Evolutionary conservation across 352 stramenopile genomes (phyloP).

Genomic region (Hyaloperonospora brassicae): DNA sequence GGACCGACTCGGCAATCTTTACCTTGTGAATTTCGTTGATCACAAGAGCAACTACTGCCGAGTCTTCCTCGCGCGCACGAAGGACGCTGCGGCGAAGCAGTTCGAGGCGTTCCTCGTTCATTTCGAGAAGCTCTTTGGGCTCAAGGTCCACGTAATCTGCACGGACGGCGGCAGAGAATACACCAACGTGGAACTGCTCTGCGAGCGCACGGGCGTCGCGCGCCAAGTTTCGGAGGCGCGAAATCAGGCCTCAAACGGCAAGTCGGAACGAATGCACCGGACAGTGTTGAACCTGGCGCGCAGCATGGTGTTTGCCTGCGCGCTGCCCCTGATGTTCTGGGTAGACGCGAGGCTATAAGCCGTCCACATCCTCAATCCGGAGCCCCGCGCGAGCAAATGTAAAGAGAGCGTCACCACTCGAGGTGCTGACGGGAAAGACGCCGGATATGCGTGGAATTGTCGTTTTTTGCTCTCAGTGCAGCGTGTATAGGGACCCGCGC

Average conservation of each 20-base stretch:
- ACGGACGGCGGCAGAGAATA: constrained; percentile 18
- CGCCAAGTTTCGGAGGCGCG: constrained; percentile 19
- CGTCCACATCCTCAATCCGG: constrained; percentile 21
- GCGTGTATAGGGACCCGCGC: constrained; percentile 3
- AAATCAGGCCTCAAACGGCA: constrained; percentile 26
- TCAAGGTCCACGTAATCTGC: constrained; percentile 4
- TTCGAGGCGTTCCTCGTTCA: constrained; percentile 8
- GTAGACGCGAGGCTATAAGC: constrained; percentile 24
- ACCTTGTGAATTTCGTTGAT: background rate
- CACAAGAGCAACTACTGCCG: background rate
- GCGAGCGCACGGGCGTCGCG: constrained; percentile 10
- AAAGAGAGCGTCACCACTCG: background rate
- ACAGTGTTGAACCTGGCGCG: constrained; percentile 22
- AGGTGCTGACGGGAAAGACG: constrained; percentile 4
- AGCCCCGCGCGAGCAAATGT: constrained; percentile 13
- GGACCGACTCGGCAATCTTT: background rate
- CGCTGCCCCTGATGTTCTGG: constrained; percentile 20
- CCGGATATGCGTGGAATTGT: constrained; percentile 7
- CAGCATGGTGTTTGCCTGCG: constrained; percentile 25
- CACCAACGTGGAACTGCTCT: constrained; percentile 24
- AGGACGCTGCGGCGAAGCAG: constrained; percentile 6
- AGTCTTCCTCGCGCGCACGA: background rate
- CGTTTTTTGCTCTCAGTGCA: constrained; percentile 5
- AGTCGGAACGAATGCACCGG: constrained; percentile 17
- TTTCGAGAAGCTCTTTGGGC: constrained; percentile 9